phyloP scores from a whole-genome alignment of 495 filamentous ascomycete species.

The Neurospora sp. region DNA sequence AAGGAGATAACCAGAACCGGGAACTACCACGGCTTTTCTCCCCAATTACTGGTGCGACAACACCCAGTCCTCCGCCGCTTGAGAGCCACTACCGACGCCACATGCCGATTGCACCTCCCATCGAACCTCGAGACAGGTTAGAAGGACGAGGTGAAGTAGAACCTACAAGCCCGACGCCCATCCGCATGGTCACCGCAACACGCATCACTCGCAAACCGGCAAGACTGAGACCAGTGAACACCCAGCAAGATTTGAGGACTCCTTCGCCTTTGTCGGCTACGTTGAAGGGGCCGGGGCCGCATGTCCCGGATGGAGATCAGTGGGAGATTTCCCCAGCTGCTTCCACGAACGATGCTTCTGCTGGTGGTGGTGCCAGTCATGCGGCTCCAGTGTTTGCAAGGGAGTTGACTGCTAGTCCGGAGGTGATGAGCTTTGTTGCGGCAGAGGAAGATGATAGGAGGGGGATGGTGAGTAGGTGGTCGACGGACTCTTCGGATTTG shows the following conservation, averaged over 20 bases:
- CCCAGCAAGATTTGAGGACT: background rate
- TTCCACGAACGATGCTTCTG: no score
- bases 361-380: background rate
- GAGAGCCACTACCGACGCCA: background rate
- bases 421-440: background rate
- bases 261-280: background rate
- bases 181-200: accelerated
- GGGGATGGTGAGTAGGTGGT: background rate
- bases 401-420: background rate
- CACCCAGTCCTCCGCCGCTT: background rate
- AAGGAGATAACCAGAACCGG: background rate
- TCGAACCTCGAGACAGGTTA: background rate
- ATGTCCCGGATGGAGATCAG: background rate
- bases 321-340: no score
- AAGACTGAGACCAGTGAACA: background rate
- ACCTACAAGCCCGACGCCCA: background rate
- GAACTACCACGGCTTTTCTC: background rate
- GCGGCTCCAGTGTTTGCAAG: background rate
- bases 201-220: accelerated
- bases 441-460: background rate
- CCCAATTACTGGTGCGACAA: background rate
- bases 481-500: background rate
- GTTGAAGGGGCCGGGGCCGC: background rate
- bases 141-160: background rate
- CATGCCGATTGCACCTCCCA: background rate